Conservation (phyloP, 2,329 filamentous ascomycete genomes). For the Calonectria ilicicola region DNA sequence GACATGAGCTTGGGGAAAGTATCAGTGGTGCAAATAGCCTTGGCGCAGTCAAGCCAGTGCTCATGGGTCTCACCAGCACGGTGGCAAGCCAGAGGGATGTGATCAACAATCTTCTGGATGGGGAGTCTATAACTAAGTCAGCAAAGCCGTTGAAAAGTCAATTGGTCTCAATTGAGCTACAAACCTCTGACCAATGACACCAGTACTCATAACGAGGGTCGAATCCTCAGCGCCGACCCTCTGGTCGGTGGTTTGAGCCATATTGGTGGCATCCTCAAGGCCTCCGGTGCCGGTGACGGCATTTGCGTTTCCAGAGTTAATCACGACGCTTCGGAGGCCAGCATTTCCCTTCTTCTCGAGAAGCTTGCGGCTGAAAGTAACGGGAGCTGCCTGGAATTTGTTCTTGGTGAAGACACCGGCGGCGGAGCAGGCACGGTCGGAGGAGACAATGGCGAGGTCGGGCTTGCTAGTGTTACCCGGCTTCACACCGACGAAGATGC, state of each 20-base stretch:
- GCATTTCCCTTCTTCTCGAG: slow-evolving; percentile 74
- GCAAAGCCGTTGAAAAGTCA: slow-evolving; percentile 10
- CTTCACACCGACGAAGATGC: slow-evolving; percentile 93
- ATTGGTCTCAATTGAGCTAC: slow-evolving; percentile 31
- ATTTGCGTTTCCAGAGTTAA: slow-evolving; percentile 98
- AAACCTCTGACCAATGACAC: slow-evolving; percentile 93
- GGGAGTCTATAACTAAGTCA: slow-evolving; percentile 71
- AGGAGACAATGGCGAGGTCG: slow-evolving; percentile 89
- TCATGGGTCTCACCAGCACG: slow-evolving; percentile 81
- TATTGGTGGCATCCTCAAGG: slow-evolving; percentile 85
- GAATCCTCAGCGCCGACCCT: slow-evolving; percentile 60
- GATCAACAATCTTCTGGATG: slow-evolving; percentile 87
- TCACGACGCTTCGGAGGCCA: slow-evolving; percentile 83
- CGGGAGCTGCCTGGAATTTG: slow-evolving; percentile 96
- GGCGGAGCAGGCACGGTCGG: slow-evolving; percentile 85
- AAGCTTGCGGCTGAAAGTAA: slow-evolving; percentile 83
- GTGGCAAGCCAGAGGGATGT: slow-evolving; percentile 81
- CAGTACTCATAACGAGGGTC: slow-evolving; percentile 98
- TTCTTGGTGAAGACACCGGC: slow-evolving; percentile 98
- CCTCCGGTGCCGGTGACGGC: slow-evolving; percentile 94
- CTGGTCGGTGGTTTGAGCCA: slow-evolving; percentile 84
- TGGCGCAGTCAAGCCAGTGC: slow-evolving; percentile 87
- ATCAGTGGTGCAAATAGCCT: slow-evolving; percentile 97
- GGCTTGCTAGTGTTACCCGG: slow-evolving; percentile 90
- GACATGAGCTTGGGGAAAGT: slow-evolving; percentile 98